A percentile compares a stretch with the other conserved stretches of the same genome.
These are phyloP conservation scores for Solanum peruvianum DNA, from an alignment of 257 asterid genomes.

Conservation along the genomic window DNA sequence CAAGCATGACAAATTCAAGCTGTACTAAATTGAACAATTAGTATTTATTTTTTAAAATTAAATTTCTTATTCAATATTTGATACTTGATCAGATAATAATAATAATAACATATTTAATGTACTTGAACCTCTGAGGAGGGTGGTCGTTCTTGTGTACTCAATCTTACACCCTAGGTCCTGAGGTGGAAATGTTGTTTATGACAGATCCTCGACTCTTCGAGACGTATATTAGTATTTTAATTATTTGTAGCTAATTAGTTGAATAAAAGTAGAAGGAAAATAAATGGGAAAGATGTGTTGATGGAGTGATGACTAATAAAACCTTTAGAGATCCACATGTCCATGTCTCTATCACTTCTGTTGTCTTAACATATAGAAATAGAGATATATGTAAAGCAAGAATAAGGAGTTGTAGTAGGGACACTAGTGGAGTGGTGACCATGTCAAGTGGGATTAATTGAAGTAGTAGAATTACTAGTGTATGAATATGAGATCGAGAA, in stretches of 20 bases:
- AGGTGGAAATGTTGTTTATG: not conserved
- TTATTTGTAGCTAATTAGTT: not conserved
- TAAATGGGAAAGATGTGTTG: not conserved
- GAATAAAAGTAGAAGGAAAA: not conserved
- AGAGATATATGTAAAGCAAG: not conserved
- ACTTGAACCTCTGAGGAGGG: too few species aligned
- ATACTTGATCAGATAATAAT: not conserved
- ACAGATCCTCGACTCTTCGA: rapidly evolving
- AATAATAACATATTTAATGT: not conserved
- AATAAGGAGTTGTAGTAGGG: slow-evolving; percentile 12
- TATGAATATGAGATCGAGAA: slow-evolving; percentile 2
- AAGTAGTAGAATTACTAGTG: not conserved
- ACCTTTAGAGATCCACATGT: not conserved
- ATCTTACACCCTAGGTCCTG: not conserved
- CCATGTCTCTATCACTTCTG: not conserved
- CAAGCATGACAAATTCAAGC: not conserved
- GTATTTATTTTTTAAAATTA: not conserved
- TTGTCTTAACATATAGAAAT: not conserved
- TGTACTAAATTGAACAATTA: not conserved
- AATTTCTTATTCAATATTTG: not conserved
- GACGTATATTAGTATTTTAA: not conserved
- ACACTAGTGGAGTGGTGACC: slow-evolving; percentile 14
- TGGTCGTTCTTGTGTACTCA: not conserved
- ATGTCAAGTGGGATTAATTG: slow-evolving; percentile 12
- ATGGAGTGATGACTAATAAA: not conserved